Conservation (phyloP, 2,329 filamentous ascomycete species). For the Drechslerella dactyloides region DNA sequence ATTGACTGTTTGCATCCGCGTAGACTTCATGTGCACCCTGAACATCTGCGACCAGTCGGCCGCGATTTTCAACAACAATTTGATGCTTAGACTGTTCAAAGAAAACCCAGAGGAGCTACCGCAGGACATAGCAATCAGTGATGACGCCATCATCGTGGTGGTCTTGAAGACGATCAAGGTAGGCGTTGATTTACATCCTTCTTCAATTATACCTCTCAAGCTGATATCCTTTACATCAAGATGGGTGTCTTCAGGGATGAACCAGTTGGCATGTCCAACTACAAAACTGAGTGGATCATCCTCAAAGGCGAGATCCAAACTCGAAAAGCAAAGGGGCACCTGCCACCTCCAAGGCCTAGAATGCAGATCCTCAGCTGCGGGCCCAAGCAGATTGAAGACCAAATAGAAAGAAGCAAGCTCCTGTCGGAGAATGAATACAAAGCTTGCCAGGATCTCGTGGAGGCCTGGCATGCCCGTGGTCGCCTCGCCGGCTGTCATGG, state of each 20-base stretch:
- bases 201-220: not conserved
- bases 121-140: slow-evolving; percentile 11
- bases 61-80: slow-evolving; percentile 11
- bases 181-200: not conserved
- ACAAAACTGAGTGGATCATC: slow-evolving; percentile 30
- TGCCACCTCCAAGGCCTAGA: slow-evolving; percentile 10
- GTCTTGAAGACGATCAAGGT: slow-evolving; percentile 32
- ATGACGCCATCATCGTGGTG: slow-evolving; percentile 13
- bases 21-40: slow-evolving; percentile 7
- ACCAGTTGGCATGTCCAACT: slow-evolving; percentile 27
- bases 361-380: slow-evolving; percentile 29
- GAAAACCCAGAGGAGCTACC: slow-evolving; percentile 21
- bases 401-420: slow-evolving; percentile 12
- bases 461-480: slow-evolving; percentile 30
- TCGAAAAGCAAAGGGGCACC: slow-evolving; percentile 1
- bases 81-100: slow-evolving; percentile 27
- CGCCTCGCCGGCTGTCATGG: slow-evolving; percentile 25
- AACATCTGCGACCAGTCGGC: slow-evolving; percentile 41
- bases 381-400: slow-evolving; percentile 17
- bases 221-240: slow-evolving; percentile 8
- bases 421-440: slow-evolving; percentile 24
- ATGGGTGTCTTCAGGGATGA: slow-evolving; percentile 2
- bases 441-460: slow-evolving; percentile 36
- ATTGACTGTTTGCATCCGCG: not conserved
- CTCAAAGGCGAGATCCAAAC: slow-evolving; percentile 19